Percentiles rank a stretch among this genome's conserved stretches.
phyloP scores from a whole-genome alignment of 345 rosid genomes.

The Aurinia saxatilis region DNA sequence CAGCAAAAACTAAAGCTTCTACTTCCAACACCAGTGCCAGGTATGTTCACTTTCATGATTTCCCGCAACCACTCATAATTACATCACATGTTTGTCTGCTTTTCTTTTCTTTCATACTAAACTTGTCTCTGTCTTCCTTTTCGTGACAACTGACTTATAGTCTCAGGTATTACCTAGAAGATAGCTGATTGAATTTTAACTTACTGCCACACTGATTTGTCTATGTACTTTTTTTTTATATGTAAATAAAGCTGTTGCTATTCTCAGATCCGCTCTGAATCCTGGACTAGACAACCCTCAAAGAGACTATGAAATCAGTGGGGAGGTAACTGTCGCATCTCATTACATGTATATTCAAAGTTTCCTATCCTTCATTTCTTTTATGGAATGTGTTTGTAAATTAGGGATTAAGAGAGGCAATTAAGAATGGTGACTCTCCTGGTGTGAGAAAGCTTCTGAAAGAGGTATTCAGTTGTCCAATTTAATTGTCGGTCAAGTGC shows the following conservation, averaged over 20 bases:
- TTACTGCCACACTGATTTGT: background rate
- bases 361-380: background rate
- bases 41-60: conserved; percentile 17
- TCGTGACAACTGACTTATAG: background rate
- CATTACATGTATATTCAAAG: background rate
- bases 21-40: conserved; percentile 50
- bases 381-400: conserved; percentile 4
- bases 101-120: background rate
- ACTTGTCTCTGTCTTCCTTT: background rate
- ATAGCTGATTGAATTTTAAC: background rate
- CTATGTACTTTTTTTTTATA: conserved; percentile 4
- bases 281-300: conserved; percentile 48
- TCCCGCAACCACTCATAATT: background rate
- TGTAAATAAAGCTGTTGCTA: conserved; percentile 14
- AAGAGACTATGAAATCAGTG: conserved; percentile 71
- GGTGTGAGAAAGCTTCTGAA: conserved; percentile 74
- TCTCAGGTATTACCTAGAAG: background rate
- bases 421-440: conserved; percentile 74
- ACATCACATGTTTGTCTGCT: background rate
- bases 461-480: conserved; percentile 43
- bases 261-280: conserved; percentile 50
- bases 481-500: background rate
- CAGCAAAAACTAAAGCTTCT: conserved; percentile 46
- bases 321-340: conserved; percentile 55
- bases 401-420: conserved; percentile 98